These are phyloP conservation scores for Cutaneotrichosporon cutaneum DNA, from an alignment of 1,284 basidiomycete species.

Conservation along the genomic window DNA sequence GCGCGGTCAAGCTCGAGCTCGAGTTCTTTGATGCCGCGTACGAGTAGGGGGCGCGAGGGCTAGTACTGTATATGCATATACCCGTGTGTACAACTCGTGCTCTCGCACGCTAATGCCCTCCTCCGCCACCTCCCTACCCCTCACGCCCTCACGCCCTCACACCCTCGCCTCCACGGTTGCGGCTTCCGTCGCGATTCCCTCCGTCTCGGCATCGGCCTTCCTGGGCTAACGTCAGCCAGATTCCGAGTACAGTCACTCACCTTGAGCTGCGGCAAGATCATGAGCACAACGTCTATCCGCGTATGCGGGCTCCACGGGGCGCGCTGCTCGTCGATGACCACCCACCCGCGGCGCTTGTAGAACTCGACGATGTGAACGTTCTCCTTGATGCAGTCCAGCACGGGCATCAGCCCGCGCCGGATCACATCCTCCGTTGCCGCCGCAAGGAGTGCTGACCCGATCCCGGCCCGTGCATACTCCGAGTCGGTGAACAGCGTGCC, in stretches of 20 bases:
- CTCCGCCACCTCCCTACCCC: no score
- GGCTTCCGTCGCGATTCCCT: neutral
- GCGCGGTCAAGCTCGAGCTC: conserved; percentile 18
- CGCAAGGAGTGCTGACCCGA: no score
- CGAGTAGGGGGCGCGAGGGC: neutral
- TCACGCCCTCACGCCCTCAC: conserved; percentile 1
- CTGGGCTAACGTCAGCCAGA: neutral
- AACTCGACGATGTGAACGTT: neutral
- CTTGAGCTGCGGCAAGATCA: neutral
- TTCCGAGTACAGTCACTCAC: neutral
- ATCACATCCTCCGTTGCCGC: no score
- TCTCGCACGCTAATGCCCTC: no score
- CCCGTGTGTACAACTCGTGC: neutral
- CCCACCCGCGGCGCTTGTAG: neutral
- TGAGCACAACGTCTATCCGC: neutral
- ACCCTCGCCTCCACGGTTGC: neutral
- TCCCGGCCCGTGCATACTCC: no score
- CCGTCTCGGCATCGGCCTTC: neutral
- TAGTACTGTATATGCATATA: no score
- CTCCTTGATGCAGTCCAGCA: neutral
- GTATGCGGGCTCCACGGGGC: neutral
- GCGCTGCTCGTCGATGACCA: neutral
- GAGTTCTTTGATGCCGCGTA: conserved; percentile 23
- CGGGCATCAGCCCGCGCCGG: neutral
- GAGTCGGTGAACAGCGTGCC: no score